Evolutionary conservation across 371 early-diverging fungal species (phyloP), one percentile per base, ranked within the genome.

Genomic region (Mucor lusitanicus): DNA sequence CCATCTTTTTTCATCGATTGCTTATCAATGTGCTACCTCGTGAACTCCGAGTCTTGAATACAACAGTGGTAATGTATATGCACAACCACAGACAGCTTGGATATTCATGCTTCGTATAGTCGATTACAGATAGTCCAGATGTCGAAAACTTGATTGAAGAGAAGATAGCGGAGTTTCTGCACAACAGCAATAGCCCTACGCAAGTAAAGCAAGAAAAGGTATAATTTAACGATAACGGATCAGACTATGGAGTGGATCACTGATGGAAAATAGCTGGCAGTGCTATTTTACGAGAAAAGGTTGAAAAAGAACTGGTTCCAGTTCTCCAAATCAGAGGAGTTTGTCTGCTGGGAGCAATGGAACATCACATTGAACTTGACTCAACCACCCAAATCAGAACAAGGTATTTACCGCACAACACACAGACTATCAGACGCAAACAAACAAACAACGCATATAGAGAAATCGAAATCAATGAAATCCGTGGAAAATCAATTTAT

Each of bases 271-370:
- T 46, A 74, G 74, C 56, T 77, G 35, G 89, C 91, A 5, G 76
- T 96, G 19, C 79, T 88, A 72, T 95, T 94, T 71, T 91, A 90
- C 37, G 93, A 94, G 63, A 90, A 92, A 63, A 80, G 90, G 63
- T 76, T 90, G 35, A 94, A 92, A 68, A 91, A 90, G 70, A 89
- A 88, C 19, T 92, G 93, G 95, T 94, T 92, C 63, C 84, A 87
- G 64, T 76, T 83, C 39, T 71, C 78, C 9, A 93, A 87, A 57
- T 80, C 92, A 9, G 91, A 94, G 56, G 93, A 94, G 50, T 88
- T 90, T 39, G 89, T 93, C 5, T 91, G 94, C 70, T 96, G 96
- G 96, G 96, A 96, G 78, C 90, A 91, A 69, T 95, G 96, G 96
- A 79, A 79, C 0, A 80, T 95, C 23, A 84, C 86, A 13, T 71